Evolutionary conservation across 805 yeast genomes (phyloP), one percentile per base, ranked within the genome.

Genomic region (Maudiozyma bulderi): DNA sequence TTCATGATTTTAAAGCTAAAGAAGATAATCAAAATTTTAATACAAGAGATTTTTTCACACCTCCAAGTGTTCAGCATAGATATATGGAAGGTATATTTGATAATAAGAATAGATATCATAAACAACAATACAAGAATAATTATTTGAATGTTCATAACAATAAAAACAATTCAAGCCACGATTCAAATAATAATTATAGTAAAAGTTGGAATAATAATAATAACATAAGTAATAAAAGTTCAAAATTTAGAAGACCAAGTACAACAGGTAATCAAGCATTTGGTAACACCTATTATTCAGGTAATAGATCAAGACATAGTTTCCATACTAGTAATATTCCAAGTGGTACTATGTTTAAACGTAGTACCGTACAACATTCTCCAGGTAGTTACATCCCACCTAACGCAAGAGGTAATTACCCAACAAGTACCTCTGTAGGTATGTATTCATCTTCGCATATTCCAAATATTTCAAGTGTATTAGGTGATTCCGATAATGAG

Each of bases 21-120:
- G 48, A 56, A 10, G 52, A 53, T 10, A 48, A 64, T 43, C 49
- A 57, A 14, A 34, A 34, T 4, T 82, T 76, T 57, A 78, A 78
- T 55, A 73, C 91, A 46, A 83, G 81, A 56, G 91, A 85, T 60
- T 82, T 75, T 56, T 85, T 84, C 61, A 85, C 93, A 3, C 93
- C 93, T 3, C 84, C 84, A 48, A 79, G 89, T 29, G 83, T 81
- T 6, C 77, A 80, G 57, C 78, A 77, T 50, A 83, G 81, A 54
- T 84, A 81, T 61, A 77, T 84, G 84, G 87, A 80, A 48, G 69
- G 69, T 54, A 80, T 81, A 53, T 81, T 66, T 67, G 75, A 69
- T 63, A 69, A 60, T 53, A 52, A 43, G 10, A 40, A 46, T 28
- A 44, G 42, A 34, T 35, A 47, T 39, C 47, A 48, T 14, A 65